These are phyloP conservation scores for Lactarius trivialis DNA, from an alignment of 768 basidiomycete genomes.

Conservation along the genomic window DNA sequence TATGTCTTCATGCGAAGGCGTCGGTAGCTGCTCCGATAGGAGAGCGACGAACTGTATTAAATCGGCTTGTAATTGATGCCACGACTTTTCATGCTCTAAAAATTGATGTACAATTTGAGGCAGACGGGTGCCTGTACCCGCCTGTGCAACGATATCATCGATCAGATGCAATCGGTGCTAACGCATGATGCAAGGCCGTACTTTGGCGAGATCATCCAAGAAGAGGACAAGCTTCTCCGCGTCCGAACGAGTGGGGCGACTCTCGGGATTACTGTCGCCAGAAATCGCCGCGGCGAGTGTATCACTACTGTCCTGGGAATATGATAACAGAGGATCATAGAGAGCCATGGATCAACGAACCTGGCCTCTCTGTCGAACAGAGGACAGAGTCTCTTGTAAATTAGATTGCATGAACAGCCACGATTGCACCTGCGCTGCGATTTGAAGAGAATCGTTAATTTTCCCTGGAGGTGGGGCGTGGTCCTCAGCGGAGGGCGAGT, in stretches of 20 bases:
- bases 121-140: background rate
- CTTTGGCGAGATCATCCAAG: slow-evolving; percentile 11
- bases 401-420: slow-evolving; percentile 57
- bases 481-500: background rate
- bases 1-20: slow-evolving; percentile 3
- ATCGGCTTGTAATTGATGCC: slow-evolving; percentile 11
- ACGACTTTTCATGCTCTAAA: slow-evolving; percentile 19
- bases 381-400: slow-evolving; percentile 44
- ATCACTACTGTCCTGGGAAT: slow-evolving; percentile 12
- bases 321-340: background rate
- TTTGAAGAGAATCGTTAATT: slow-evolving; percentile 32
- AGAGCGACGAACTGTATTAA: slow-evolving; percentile 9
- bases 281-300: slow-evolving; percentile 1
- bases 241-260: background rate
- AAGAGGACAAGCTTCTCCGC: slow-evolving; percentile 6
- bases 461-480: background rate
- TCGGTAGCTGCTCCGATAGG: slow-evolving; percentile 14
- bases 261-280: background rate
- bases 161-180: background rate
- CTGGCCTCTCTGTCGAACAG: slow-evolving; percentile 34
- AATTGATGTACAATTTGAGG: slow-evolving; percentile 15
- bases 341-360: background rate
- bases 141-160: background rate
- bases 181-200: background rate
- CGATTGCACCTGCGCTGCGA: slow-evolving; percentile 48